A percentile compares a stretch with the other conserved stretches of the same genome.
Evolutionary conservation across 129 eudicot genomes (phyloP).

Genomic region (Mikania micrantha): DNA sequence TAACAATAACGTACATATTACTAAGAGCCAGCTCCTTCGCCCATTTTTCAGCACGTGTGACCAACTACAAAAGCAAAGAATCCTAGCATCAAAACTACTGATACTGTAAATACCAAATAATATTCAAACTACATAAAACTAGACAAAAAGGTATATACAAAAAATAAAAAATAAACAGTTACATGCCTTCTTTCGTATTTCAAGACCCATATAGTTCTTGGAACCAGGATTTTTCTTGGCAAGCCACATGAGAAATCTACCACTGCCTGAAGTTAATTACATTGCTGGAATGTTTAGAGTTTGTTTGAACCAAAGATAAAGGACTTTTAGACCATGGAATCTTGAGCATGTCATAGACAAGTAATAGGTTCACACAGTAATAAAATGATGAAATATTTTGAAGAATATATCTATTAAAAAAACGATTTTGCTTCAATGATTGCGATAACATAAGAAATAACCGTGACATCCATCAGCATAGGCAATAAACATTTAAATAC

Average conservation of each 20-base stretch:
- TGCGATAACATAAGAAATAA: not conserved
- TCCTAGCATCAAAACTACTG: not conserved
- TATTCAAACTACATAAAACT: not conserved
- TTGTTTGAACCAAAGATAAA: not conserved
- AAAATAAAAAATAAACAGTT: conserved; percentile 5
- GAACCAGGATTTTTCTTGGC: conserved; percentile 66
- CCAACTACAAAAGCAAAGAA: conserved; percentile 57
- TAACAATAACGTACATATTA: conserved; percentile 57
- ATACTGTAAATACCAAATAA: not conserved
- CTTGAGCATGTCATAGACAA: not conserved
- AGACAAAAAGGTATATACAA: not conserved
- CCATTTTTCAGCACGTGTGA: conserved; percentile 79
- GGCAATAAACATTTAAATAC: not conserved
- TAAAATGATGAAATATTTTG: not conserved
- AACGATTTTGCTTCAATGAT: not conserved
- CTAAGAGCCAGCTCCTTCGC: conserved; percentile 57
- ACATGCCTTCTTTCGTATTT: conserved; percentile 81
- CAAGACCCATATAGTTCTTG: conserved; percentile 84
- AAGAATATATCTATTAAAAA: not conserved
- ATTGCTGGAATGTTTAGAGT: not conserved
- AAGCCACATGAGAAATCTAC: conserved; percentile 96
- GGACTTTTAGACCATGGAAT: not conserved
- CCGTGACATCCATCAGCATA: not conserved
- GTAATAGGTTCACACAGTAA: not conserved
- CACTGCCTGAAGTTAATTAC: conserved; percentile 66